A percentile compares a stretch with the other conserved stretches of the same genome.
Evolutionary conservation across 768 basidiomycete species (phyloP).

Genomic region (Russula sp.): DNA sequence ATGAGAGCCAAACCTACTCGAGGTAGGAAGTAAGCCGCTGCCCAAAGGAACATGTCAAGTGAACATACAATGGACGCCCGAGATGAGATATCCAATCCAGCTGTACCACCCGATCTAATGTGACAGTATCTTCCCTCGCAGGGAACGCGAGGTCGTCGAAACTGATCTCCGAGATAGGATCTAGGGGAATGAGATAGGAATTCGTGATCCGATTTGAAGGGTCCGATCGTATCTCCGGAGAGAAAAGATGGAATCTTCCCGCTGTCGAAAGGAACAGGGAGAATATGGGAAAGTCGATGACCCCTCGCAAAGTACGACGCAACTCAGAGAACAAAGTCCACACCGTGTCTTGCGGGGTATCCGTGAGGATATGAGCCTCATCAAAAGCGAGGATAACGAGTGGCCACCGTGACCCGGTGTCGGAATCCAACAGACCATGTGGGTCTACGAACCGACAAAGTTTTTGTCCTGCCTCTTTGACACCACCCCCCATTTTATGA

Average conservation of each 20-base stretch:
- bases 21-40: no score
- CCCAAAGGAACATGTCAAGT: no score
- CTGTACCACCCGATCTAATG: no score
- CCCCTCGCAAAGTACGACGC: background rate
- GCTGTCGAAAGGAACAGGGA: background rate
- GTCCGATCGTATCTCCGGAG: background rate
- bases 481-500: no score
- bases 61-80: no score
- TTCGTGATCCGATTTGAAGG: background rate
- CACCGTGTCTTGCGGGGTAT: rapidly evolving
- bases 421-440: rapidly evolving
- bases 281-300: background rate
- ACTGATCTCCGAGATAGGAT: background rate
- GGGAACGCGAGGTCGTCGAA: background rate
- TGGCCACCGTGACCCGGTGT: no score
- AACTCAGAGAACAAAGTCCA: background rate
- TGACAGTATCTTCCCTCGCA: background rate
- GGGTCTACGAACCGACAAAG: background rate
- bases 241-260: background rate
- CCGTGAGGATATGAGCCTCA: background rate
- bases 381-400: background rate
- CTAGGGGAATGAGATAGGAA: no score
- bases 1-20: no score
- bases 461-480: background rate
- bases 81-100: no score